Evolutionary conservation across 2,329 filamentous ascomycete species (phyloP).

Genomic region (Elsinoe perseae): DNA sequence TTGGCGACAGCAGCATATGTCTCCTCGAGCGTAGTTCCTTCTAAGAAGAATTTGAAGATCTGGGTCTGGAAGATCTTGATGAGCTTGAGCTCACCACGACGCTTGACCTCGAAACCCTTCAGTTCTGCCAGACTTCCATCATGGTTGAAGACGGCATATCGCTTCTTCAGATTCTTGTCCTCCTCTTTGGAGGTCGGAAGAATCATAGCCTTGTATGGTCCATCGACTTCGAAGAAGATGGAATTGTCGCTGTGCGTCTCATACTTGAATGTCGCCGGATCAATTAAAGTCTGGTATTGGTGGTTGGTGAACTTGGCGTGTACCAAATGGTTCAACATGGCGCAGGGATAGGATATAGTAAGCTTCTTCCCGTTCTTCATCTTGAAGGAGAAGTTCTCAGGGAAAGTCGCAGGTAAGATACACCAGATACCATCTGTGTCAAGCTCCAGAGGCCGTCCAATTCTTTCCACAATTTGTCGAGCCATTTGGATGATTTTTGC

Average conservation of each 20-base stretch:
- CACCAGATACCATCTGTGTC: slow-evolving; percentile 99
- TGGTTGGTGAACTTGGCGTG: slow-evolving; percentile 94
- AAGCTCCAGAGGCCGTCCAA: slow-evolving; percentile 84
- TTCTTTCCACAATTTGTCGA: slow-evolving; percentile 81
- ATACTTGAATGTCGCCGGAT: slow-evolving; percentile 74
- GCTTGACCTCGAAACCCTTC: slow-evolving; percentile 96
- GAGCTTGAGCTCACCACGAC: slow-evolving; percentile 92
- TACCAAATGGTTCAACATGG: slow-evolving; percentile 97
- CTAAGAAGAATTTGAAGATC: slow-evolving; percentile 98
- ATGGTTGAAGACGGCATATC: slow-evolving; percentile 98
- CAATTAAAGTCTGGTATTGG: slow-evolving; percentile 85
- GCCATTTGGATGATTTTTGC: slow-evolving; percentile 97
- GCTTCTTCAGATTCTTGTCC: slow-evolving; percentile 98
- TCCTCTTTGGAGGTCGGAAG: slow-evolving; percentile 96
- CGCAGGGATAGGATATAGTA: slow-evolving; percentile 93
- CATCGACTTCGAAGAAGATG: slow-evolving; percentile 99
- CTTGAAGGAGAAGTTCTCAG: slow-evolving; percentile 92
- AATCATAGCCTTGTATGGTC: slow-evolving; percentile 95
- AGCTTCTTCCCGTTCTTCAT: slow-evolving; percentile 94
- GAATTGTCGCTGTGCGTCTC: slow-evolving; percentile 98
- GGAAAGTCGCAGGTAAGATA: slow-evolving; percentile 92
- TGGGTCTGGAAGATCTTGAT: slow-evolving; percentile 99
- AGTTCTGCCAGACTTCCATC: slow-evolving; percentile 91
- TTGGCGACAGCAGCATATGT: slow-evolving; percentile 89
- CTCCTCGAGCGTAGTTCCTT: slow-evolving; percentile 77